phyloP scores from a whole-genome alignment of 306 rosid species.

The Cucumis hystrix region DNA sequence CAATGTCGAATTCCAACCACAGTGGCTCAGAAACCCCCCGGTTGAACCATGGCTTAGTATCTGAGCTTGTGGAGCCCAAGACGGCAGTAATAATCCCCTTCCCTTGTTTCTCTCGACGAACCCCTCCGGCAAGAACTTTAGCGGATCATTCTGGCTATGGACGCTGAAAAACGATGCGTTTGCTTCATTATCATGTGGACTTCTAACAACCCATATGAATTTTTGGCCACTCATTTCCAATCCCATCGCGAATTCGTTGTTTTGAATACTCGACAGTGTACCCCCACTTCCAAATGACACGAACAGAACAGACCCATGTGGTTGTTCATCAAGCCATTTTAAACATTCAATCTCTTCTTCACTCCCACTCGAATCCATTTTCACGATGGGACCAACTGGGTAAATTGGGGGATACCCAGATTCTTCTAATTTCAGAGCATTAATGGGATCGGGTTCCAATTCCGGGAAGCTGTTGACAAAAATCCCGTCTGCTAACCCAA shows the following conservation, averaged over 20 bases:
- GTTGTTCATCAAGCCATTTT: constrained; percentile 32
- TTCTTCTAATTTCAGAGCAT: constrained; percentile 12
- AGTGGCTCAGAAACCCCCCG: constrained; percentile 57
- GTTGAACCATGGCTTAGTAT: constrained; percentile 41
- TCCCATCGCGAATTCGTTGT: constrained; percentile 24
- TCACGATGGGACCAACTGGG: constrained; percentile 46
- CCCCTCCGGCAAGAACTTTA: constrained; percentile 36
- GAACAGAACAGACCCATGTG: constrained; percentile 23
- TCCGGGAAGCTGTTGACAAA: constrained; percentile 46
- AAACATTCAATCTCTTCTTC: constrained; percentile 14
- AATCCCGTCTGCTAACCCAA: constrained; percentile 27
- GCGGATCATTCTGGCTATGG: constrained; percentile 9
- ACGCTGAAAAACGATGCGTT: constrained; percentile 30
- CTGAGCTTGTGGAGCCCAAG: constrained; percentile 73
- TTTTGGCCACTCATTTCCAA: constrained; percentile 25
- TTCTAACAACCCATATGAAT: constrained; percentile 31
- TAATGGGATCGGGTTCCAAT: constrained; percentile 31
- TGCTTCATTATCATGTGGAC: constrained; percentile 16
- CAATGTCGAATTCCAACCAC: constrained; percentile 63
- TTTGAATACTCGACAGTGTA: constrained; percentile 19
- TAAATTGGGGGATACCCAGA: constrained; percentile 30
- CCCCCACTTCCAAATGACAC: constrained; percentile 40
- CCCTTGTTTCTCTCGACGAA: constrained; percentile 38
- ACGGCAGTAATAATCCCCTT: constrained; percentile 24
- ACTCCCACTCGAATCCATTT: background rate